Base-by-base conservation (phyloP, 75 land plant species). In the Pinus taeda region DNA sequence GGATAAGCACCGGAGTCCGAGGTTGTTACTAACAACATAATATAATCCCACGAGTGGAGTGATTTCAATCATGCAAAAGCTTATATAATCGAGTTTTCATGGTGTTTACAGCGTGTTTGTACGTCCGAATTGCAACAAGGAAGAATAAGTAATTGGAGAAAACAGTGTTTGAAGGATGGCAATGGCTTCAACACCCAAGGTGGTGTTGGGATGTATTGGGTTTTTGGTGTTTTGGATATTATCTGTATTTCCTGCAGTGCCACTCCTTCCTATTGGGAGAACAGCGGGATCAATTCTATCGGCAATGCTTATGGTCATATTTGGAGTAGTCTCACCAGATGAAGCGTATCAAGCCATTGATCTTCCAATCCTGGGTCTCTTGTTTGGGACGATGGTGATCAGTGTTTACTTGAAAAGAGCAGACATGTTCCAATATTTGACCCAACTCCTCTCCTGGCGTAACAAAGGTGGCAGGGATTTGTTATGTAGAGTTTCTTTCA, bases 301-400 rank as follows among this genome's bases (percentile, higher is more conserved):
- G 11, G 90, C 86, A 56, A 78, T 83, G 78, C 85, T 90, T 11
- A 88, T 88, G 90, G 92, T 90, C 15, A 9, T 90, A n/a, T 88
- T 88, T 56, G 76, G 75, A 60, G 90, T 89, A 59, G 33, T 87
- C 11, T 72, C 84, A 5, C 87, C 91, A 2, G 80, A 81, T 6
- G 69, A 89, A 75, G 91, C 91, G 15, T 89, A 87, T 66, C 81
- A 59, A 1, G 84, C 91, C 6, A 76, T 93, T 39, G 94, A 93
- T 77, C 86, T 93, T 29, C 88, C 91, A 12, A 89, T 93, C 42
- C 84, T 93, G 15, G 91, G 91, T 57, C 89, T 93, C 33, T 89
- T 93, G 33, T 93, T 93, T 49, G 94, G 90, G 9, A 93, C 95
- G 21, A 93, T 93, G 95, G 91, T 93, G n/a, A 84, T 91, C 22